Percentiles rank a stretch among this genome's conserved stretches.
These are phyloP conservation scores for Artemisia tridentata DNA, from an alignment of 129 eudicot genomes.

Conservation along the genomic window DNA sequence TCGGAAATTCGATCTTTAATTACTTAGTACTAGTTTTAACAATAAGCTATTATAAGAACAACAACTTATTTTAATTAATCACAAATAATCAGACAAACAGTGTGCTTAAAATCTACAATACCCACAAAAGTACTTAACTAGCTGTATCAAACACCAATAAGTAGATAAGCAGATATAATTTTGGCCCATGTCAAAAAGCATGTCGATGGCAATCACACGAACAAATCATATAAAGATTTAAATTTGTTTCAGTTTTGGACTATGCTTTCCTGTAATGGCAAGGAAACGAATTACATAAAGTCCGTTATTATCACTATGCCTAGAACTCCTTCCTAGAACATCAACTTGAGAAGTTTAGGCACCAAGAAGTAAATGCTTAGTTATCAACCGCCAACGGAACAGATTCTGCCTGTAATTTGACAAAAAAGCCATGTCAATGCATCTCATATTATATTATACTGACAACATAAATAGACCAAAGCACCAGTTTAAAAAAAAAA, in stretches of 20 bases:
- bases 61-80: too few species aligned
- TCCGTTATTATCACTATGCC: background rate
- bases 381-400: constrained; percentile 27
- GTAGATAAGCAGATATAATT: too few species aligned
- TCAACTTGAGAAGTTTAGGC: background rate
- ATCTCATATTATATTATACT: background rate
- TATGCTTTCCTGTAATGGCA: background rate
- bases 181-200: too few species aligned
- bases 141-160: too few species aligned
- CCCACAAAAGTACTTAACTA: too few species aligned
- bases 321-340: background rate
- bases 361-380: background rate
- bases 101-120: too few species aligned
- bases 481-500: background rate
- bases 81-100: too few species aligned
- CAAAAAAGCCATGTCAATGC: background rate
- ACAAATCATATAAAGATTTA: background rate
- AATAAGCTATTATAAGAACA: too few species aligned
- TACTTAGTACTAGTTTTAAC: too few species aligned
- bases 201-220: background rate
- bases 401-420: constrained; percentile 18
- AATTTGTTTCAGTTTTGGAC: background rate
- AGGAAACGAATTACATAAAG: background rate
- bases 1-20: too few species aligned
- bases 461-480: background rate